Base-by-base conservation (phyloP, 2,329 filamentous ascomycete species). In the Neofusicoccum kwambonambiense region DNA sequence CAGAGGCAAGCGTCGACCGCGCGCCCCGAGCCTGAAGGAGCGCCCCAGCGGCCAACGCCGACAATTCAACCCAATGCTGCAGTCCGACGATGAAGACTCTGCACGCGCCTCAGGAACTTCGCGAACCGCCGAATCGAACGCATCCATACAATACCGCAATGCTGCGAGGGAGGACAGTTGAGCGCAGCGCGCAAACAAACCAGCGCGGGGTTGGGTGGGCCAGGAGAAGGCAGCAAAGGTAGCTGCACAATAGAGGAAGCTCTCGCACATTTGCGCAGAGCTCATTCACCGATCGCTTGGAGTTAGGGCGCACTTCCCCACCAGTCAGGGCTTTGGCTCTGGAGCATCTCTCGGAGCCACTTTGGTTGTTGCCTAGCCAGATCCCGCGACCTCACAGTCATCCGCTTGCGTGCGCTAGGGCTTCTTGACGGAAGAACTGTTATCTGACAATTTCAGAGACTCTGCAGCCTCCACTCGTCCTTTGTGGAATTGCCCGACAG, bases 11-110 rank as follows among this genome's bases (percentile, higher is more conserved):
- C 81, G 82, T 65, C 79, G 86, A 67, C 88, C 88, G 5, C 80
- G 86, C 67, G 87, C 86, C 41, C 87, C 87, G 13, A 88, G 83
- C 70, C 76, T 90, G 61, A 84, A 80, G 54, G 86, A 87, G 71
- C 76, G 85, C 65, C 83, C 85, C 3, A 82, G 78, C 68, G 85
- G 84, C 7, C 78, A 79, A 67, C 77, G 75, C 27, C 74, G 81
- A 34, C 72, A 71, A 9, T 78, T 83, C 68, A 82, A 79, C 70
- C 72, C 37, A 64, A 56, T 64, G n/a, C 41, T 27, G 9, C 41
- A 47, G 5, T 17, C 61, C 19, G 27, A 35, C 41, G 61, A 64
- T 8, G 50, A 64, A 6, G 27, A 15, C 19, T 31, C 34, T 22
- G 50, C 41, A 2, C 51, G 41, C 7, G 17, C 50, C 34, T 64